These are phyloP conservation scores for Wallemia hederae DNA, from an alignment of 1,284 basidiomycete species.

Conservation along the genomic window DNA sequence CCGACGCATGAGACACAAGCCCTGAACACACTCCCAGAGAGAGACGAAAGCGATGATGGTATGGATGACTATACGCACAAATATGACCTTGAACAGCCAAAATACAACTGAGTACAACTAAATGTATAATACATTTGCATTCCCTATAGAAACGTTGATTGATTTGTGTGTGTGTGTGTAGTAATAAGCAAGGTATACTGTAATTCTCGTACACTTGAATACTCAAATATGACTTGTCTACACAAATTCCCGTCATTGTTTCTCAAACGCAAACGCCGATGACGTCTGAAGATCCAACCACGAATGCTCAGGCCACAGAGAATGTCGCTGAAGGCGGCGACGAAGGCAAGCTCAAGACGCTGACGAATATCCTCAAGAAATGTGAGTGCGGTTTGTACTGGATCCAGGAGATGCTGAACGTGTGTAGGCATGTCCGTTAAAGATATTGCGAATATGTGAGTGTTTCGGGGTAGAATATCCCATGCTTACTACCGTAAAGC, in stretches of 20 bases:
- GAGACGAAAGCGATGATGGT: not conserved
- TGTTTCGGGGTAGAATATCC: constrained; percentile 5
- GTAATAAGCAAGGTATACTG: too few relatives aligned
- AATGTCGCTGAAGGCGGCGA: constrained; percentile 31
- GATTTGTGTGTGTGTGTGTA: too few relatives aligned
- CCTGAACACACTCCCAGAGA: not conserved
- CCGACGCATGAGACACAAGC: not conserved
- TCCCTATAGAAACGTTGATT: too few relatives aligned
- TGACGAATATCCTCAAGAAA: constrained; percentile 57
- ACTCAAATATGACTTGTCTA: too few relatives aligned
- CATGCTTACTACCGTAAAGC: constrained; percentile 19
- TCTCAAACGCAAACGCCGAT: not conserved
- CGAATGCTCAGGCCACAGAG: not conserved
- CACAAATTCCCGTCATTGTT: not conserved
- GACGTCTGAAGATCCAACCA: not conserved
- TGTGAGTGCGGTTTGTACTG: constrained; percentile 15
- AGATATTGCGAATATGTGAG: constrained; percentile 65
- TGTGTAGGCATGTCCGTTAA: constrained; percentile 37
- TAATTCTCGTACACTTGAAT: too few relatives aligned
- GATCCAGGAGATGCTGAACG: not conserved
- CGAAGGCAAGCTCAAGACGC: constrained; percentile 68
- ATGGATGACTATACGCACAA: not conserved
- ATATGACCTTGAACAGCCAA: not conserved
- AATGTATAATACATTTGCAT: too few relatives aligned
- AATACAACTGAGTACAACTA: not conserved